phyloP scores from a whole-genome alignment of 2,329 filamentous ascomycete species.

The Aurifilum marmelostoma region DNA sequence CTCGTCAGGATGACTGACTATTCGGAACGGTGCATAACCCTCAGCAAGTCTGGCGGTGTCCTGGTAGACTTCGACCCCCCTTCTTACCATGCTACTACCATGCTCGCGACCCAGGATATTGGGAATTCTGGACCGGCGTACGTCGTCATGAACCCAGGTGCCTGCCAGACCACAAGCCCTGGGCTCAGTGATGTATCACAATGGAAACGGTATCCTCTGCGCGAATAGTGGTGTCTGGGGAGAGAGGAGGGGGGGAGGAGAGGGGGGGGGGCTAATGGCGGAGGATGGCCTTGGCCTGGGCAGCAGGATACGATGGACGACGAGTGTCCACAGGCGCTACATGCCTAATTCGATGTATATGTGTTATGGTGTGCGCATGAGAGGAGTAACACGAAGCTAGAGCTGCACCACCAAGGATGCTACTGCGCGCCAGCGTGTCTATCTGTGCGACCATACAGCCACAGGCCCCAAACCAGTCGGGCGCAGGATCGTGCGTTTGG shows the following conservation, averaged over 20 bases:
- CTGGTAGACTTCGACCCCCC: background rate
- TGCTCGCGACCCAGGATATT: background rate
- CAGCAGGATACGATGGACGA: background rate
- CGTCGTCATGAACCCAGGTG: background rate
- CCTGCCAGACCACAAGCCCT: background rate
- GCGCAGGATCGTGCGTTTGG: slow-evolving; percentile 20
- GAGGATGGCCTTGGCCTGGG: background rate
- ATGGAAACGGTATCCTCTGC: background rate
- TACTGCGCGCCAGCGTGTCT: slow-evolving; percentile 11
- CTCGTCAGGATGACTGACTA: too few species aligned
- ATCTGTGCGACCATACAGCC: slow-evolving; percentile 15
- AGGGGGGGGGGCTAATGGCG: background rate
- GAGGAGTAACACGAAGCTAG: slow-evolving; percentile 7
- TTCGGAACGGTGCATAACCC: too few species aligned
- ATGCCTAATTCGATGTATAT: background rate
- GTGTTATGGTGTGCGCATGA: background rate
- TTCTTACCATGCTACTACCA: background rate
- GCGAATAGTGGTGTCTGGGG: background rate
- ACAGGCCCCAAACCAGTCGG: slow-evolving; percentile 12
- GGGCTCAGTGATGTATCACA: background rate
- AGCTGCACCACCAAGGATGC: slow-evolving; percentile 21
- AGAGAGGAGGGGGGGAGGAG: too few species aligned
- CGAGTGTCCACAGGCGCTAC: background rate
- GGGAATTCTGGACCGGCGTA: background rate
- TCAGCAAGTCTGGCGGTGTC: background rate